Conservation (phyloP, 805 yeast species). For the Yarrowia hollandica region DNA sequence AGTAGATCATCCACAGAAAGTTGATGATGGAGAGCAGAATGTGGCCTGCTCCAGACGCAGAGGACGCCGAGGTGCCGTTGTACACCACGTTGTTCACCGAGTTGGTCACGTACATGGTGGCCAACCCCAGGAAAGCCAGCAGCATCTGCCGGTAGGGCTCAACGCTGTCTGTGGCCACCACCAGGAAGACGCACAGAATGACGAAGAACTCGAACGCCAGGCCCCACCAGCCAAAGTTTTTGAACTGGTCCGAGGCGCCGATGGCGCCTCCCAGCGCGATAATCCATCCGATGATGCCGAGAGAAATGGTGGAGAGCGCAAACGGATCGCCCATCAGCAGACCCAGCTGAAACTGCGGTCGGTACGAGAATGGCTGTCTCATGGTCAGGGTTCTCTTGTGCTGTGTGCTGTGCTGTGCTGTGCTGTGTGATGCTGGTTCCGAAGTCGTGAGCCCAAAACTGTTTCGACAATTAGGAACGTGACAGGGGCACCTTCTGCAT, state of each 20-base stretch:
- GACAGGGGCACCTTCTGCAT: slow-evolving; percentile 25
- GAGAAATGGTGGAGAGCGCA: slow-evolving; percentile 75
- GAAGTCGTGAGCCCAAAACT: not conserved
- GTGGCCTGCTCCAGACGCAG: slow-evolving; percentile 92
- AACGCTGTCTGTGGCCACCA: slow-evolving; percentile 60
- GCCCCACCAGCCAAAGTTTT: slow-evolving; percentile 97
- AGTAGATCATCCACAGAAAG: slow-evolving; percentile 81
- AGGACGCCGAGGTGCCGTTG: slow-evolving; percentile 58
- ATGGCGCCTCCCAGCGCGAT: slow-evolving; percentile 86
- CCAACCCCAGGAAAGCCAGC: slow-evolving; percentile 61
- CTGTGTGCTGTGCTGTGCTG: too few species aligned
- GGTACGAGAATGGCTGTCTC: slow-evolving; percentile 26
- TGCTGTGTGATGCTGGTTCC: not conserved
- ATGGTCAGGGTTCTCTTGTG: too few species aligned
- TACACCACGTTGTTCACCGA: slow-evolving; percentile 80
- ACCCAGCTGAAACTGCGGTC: slow-evolving; percentile 27
- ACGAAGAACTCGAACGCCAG: slow-evolving; percentile 72
- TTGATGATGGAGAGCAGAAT: slow-evolving; percentile 79
- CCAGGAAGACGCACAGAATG: slow-evolving; percentile 52
- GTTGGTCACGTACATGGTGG: slow-evolving; percentile 82
- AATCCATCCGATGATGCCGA: slow-evolving; percentile 71
- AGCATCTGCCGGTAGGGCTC: slow-evolving; percentile 62
- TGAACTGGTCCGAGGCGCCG: slow-evolving; percentile 56
- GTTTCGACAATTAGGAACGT: not conserved
- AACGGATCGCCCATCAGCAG: slow-evolving; percentile 81